phyloP scores from a whole-genome alignment of 179 eudicot species.

The Amaranthus tricolor region DNA sequence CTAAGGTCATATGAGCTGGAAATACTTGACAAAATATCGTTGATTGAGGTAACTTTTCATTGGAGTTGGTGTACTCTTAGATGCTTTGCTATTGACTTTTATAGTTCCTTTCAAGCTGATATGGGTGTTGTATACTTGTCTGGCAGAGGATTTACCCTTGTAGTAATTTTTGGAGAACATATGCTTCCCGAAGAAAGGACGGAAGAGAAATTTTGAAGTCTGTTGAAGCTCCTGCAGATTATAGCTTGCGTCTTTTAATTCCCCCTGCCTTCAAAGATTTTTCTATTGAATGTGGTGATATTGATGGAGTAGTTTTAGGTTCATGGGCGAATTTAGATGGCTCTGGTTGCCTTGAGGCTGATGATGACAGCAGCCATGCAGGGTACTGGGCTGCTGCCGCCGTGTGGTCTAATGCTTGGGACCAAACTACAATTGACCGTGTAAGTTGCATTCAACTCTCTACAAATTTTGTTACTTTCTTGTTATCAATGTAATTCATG shows the following conservation, averaged over 20 bases:
- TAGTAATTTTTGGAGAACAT: slow-evolving; percentile 73
- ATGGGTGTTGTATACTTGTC: slow-evolving; percentile 24
- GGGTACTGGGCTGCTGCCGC: slow-evolving; percentile 98
- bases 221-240: slow-evolving; percentile 36
- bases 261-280: slow-evolving; percentile 37
- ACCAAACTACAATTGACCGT: slow-evolving; percentile 82
- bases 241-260: slow-evolving; percentile 40
- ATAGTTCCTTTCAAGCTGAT: slow-evolving; percentile 31
- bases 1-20: slow-evolving; percentile 70
- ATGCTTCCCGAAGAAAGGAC: slow-evolving; percentile 41
- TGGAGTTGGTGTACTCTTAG: background rate
- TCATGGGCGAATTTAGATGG: slow-evolving; percentile 62
- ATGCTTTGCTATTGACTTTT: slow-evolving; percentile 16
- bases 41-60: slow-evolving; percentile 62
- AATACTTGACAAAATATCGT: slow-evolving; percentile 64
- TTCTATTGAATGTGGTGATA: slow-evolving; percentile 67
- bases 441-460: slow-evolving; percentile 47
- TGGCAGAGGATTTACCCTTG: slow-evolving; percentile 81
- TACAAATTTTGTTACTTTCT: background rate
- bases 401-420: slow-evolving; percentile 92
- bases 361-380: slow-evolving; percentile 57
- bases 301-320: slow-evolving; percentile 91
- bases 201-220: slow-evolving; percentile 30
- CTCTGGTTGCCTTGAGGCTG: slow-evolving; percentile 38
- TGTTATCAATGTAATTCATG: background rate